Evolutionary conservation across 495 filamentous ascomycete genomes (phyloP).

Genomic region (Xanthoparmelia taractica): DNA sequence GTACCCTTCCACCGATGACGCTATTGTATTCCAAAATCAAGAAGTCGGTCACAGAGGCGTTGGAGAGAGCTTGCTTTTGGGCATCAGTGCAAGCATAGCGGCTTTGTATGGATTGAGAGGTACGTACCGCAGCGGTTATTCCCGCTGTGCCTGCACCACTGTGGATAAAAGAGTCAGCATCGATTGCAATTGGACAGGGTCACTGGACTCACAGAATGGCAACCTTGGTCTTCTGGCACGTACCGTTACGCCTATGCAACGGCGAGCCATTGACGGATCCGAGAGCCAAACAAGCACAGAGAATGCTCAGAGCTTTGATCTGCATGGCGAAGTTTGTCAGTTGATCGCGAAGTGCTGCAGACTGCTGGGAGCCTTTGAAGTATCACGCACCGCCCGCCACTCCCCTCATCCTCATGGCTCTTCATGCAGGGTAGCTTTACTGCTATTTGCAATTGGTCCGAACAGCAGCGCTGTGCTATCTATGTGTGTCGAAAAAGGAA

Average conservation of each 20-base stretch:
- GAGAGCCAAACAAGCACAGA: slow-evolving; percentile 2
- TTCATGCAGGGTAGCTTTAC: neutral
- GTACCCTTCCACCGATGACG: slow-evolving; percentile 55
- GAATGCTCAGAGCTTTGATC: slow-evolving; percentile 1
- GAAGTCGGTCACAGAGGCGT: slow-evolving; percentile 60
- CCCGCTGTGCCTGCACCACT: slow-evolving; percentile 56
- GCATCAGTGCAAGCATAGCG: slow-evolving; percentile 21
- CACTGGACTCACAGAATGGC: slow-evolving; percentile 32
- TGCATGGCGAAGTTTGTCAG: slow-evolving; percentile 12
- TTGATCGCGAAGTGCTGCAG: slow-evolving; percentile 4
- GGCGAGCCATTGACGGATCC: slow-evolving; percentile 14
- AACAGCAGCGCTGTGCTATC: too few relatives aligned
- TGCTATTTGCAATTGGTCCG: neutral
- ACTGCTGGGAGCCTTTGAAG: neutral
- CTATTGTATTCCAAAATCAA: slow-evolving; percentile 60
- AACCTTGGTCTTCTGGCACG: slow-evolving; percentile 37
- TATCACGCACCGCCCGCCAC: slow-evolving; percentile 2
- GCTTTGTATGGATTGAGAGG: slow-evolving; percentile 27
- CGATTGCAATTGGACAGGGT: neutral
- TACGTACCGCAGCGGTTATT: slow-evolving; percentile 58
- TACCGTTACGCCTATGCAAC: slow-evolving; percentile 24
- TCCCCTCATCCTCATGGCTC: neutral
- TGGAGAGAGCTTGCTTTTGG: slow-evolving; percentile 52
- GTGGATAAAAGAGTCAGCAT: slow-evolving; percentile 6
- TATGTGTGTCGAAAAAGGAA: neutral